phyloP scores from a whole-genome alignment of 2,329 filamentous ascomycete species.

The Elsinoe ampelina region DNA sequence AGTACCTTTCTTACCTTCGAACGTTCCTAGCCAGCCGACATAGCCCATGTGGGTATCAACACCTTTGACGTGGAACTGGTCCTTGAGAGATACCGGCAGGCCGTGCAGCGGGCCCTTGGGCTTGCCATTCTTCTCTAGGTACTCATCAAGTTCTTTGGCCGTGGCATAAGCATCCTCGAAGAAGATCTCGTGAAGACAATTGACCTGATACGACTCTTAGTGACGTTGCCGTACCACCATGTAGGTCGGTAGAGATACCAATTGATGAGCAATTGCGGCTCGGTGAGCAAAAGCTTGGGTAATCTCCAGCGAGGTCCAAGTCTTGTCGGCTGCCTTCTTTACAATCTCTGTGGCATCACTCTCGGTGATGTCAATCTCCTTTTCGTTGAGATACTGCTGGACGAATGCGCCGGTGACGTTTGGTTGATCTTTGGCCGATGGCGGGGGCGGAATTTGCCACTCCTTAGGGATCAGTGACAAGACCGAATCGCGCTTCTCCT shows the following conservation, averaged over 20 bases:
- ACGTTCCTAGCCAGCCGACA: conserved; percentile 55
- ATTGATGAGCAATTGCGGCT: conserved; percentile 44
- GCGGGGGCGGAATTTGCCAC: conserved; percentile 45
- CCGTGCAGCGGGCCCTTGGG: conserved; percentile 55
- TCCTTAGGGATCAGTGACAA: conserved; percentile 46
- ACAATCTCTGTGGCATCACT: conserved; percentile 49
- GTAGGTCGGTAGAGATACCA: conserved; percentile 23
- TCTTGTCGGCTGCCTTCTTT: conserved; percentile 43
- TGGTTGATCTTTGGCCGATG: conserved; percentile 42
- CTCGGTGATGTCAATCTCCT: conserved; percentile 53
- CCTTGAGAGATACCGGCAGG: conserved; percentile 55
- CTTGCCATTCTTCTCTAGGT: conserved; percentile 33
- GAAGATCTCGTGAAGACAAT: conserved; percentile 20
- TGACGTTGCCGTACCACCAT: not conserved
- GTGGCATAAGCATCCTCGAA: conserved; percentile 32
- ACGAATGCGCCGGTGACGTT: conserved; percentile 50
- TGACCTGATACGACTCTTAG: conserved; percentile 19
- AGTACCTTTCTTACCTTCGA: conserved; percentile 45
- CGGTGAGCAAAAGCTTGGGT: conserved; percentile 49
- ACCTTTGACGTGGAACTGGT: conserved; percentile 52
- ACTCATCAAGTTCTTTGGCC: conserved; percentile 41
- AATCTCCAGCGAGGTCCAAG: conserved; percentile 49
- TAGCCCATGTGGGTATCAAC: conserved; percentile 48
- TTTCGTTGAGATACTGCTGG: conserved; percentile 43
- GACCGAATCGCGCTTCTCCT: conserved; percentile 46